Percentiles rank a stretch among this genome's conserved stretches.
Conservation (phyloP, 345 rosid species). For the Pistacia vera region DNA sequence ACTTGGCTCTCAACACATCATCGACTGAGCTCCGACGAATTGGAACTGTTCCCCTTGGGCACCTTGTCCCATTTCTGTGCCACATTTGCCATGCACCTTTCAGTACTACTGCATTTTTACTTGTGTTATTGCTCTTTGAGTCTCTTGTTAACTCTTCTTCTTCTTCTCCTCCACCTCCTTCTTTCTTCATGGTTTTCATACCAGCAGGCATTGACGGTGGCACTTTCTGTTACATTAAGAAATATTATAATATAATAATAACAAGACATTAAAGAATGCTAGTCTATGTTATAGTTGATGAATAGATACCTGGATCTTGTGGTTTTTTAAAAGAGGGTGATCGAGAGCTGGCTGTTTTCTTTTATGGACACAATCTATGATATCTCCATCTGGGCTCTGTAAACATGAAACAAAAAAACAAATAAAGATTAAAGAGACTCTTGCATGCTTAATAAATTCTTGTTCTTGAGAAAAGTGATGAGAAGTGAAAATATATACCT, state of each 20-base stretch:
- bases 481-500: conserved; percentile 42
- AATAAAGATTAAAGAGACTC: not conserved
- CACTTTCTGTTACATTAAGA: conserved; percentile 44
- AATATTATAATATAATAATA: too few relatives aligned
- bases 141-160: not conserved
- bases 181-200: conserved; percentile 33
- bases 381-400: conserved; percentile 90
- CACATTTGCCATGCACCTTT: conserved; percentile 78
- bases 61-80: conserved; percentile 84
- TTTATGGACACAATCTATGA: conserved; percentile 85
- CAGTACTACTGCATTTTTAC: conserved; percentile 8
- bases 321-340: conserved; percentile 88
- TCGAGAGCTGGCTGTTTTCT: conserved; percentile 92
- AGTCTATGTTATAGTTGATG: not conserved
- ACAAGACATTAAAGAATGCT: not conserved
- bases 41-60: conserved; percentile 90
- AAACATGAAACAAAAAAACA: not conserved
- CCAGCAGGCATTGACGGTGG: conserved; percentile 63
- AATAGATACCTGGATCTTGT: conserved; percentile 83
- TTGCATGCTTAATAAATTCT: too few relatives aligned
- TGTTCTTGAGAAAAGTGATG: not conserved
- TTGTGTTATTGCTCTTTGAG: conserved; percentile 17
- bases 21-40: conserved; percentile 73
- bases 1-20: conserved; percentile 90
- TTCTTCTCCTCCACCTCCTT: conserved; percentile 15